Base-by-base conservation (phyloP, 306 rosid species). In the Fragaria ananassa region DNA sequence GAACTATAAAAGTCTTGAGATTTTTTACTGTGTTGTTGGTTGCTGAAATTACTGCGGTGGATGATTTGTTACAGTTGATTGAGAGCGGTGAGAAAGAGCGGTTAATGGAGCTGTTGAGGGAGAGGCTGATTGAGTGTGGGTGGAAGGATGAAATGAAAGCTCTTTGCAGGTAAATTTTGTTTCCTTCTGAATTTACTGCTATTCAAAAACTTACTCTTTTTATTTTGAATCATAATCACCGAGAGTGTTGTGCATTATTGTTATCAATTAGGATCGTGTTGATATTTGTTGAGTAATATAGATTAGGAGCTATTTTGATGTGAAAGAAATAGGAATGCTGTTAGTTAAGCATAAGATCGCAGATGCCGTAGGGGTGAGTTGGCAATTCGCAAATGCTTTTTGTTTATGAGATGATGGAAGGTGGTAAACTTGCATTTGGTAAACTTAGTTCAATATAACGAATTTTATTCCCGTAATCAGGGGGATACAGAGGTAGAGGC, bases 71-170 rank as follows among this genome's bases (percentile, higher is more conserved):
- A 14, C 78, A 93, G 98, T 78, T 93, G 87, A 85, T 91, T n/a
- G 97, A 93, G 83, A 91, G 86, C 54, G 98, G 97, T 8, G 97
- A 93, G 80, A 93, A 93, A 60, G 98, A 91, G 86, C 87, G 93
- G 74, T 71, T 93, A 4, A 93, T 88, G 89, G 97, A 93, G 80
- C 93, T 91, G 41, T 76, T 93, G 80, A 91, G 98, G 88, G 98
- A 91, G 78, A 91, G 96, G 69, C 96, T 93, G n/a, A 88, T 89
- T 15, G 98, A 93, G 70, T 93, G 97, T 78, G 98, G 98, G 47
- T 93, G 98, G 98, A 91, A 90, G 85, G 98, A 91, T 88, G 98
- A 93, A 76, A 93, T 93, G 98, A 91, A 93, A 84, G 69, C 93
- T 34, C 86, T 89, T 44, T 93, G 98, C 98, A 93, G 98, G 98